Percentiles rank a stretch among this genome's conserved stretches.
Evolutionary conservation across 2,329 filamentous ascomycete species (phyloP).

Genomic region (Colletotrichum graminicola): DNA sequence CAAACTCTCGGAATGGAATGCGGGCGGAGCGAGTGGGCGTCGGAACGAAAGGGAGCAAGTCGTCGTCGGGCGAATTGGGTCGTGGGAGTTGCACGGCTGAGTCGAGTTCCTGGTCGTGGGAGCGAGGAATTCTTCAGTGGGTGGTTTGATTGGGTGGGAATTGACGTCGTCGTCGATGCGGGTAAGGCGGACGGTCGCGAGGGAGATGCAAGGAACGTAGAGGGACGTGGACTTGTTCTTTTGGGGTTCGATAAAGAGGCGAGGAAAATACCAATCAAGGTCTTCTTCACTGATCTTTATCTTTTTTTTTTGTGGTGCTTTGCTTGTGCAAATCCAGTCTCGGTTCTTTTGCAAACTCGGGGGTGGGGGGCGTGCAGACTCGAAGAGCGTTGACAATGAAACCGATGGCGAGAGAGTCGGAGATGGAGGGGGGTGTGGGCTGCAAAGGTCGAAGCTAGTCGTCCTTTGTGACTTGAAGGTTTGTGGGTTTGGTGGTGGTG

Average conservation of each 20-base stretch:
- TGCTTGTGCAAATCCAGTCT: slow-evolving; percentile 47
- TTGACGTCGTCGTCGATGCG: slow-evolving; percentile 20
- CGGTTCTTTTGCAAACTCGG: slow-evolving; percentile 40
- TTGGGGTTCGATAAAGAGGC: slow-evolving; percentile 26
- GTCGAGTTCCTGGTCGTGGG: slow-evolving; percentile 58
- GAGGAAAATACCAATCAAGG: slow-evolving; percentile 57
- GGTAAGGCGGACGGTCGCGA: slow-evolving; percentile 31
- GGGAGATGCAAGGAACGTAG: slow-evolving; percentile 34
- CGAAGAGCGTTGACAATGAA: slow-evolving; percentile 35
- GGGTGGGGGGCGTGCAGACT: slow-evolving; percentile 11
- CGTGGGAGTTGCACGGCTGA: slow-evolving; percentile 46
- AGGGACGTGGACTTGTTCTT: slow-evolving; percentile 26
- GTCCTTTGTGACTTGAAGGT: slow-evolving; percentile 3
- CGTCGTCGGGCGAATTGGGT: slow-evolving; percentile 48
- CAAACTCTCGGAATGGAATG: slow-evolving; percentile 42
- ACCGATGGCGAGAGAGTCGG: slow-evolving; percentile 43
- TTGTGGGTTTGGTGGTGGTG: slow-evolving; percentile 17
- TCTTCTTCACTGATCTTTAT: slow-evolving; percentile 44
- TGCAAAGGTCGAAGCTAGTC: slow-evolving; percentile 28
- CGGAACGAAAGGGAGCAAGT: slow-evolving; percentile 52
- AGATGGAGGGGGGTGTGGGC: slow-evolving; percentile 12
- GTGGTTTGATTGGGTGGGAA: slow-evolving; percentile 24
- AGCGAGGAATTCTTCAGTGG: slow-evolving; percentile 56
- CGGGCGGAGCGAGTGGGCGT: slow-evolving; percentile 30
- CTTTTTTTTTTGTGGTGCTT: background rate